Base-by-base conservation (phyloP, 352 stramenopile genomes). In the Globisporangium radiosum region DNA sequence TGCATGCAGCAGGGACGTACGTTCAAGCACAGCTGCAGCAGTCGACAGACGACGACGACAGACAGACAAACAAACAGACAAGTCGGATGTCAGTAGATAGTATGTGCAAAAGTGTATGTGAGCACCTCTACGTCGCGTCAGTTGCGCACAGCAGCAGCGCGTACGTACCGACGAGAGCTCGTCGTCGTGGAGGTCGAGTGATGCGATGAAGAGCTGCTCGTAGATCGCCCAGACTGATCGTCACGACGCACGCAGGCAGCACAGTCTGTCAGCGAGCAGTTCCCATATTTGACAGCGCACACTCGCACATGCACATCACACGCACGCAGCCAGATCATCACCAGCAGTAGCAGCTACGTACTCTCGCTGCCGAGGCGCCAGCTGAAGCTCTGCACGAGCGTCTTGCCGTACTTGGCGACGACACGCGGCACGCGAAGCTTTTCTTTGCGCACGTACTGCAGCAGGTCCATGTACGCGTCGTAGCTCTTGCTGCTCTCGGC, bases 151-250 rank as follows among this genome's bases (percentile, higher is more conserved):
- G 25, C 25, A 44, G 40, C 7, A 44, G 15, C 17, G 48, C 39
- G 17, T 25, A 57, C 52, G 36, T 42, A 78, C 65, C 54, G 77
- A 63, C 0, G 68, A 66, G 39, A 87, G 62, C 60, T 82, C 66
- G 53, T 79, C 64, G 49, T 88, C 78, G 63, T 86, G 66, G 43
- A 85, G 47, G 59, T 90, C 81, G 51, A 90, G 55, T 38, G 81
- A 76, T 14, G 81, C 81, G 17, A 88, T 37, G 13, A 88, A 77
- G 39, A 78, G 77, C 39, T 88, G 81, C 60, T 90, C 81, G 56
- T 87, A 81, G 47, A 88, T 57, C n/a, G 60, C 70, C 76, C 79
- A 90, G 15, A 83, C 76, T 82, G 52, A 56, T 14, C 52, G 10
- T 19, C 13, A 47, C 14, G 5, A 59, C n/a, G 19, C 51, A 52